These are phyloP conservation scores for Kodamaea derodonti DNA, from an alignment of 1,139 yeast genomes.

Conservation along the genomic window DNA sequence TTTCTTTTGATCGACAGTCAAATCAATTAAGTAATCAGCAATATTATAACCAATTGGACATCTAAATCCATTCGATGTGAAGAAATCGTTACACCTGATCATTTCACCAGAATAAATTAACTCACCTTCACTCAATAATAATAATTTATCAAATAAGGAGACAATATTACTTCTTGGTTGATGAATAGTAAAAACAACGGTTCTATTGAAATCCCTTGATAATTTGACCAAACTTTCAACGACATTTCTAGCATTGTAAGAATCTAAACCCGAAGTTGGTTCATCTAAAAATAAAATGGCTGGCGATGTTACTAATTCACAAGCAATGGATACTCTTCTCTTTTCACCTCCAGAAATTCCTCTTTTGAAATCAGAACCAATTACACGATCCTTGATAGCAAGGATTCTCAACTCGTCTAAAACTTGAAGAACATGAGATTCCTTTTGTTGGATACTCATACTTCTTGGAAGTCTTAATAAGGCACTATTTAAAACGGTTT, in stretches of 20 bases:
- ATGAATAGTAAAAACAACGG: conserved; percentile 89
- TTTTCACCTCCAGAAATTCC: conserved; percentile 97
- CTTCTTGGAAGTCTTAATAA: conserved; percentile 75
- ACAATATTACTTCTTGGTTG: conserved; percentile 98
- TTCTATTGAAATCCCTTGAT: conserved; percentile 76
- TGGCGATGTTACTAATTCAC: conserved; percentile 85
- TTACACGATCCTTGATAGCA: conserved; percentile 75
- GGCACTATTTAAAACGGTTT: conserved; percentile 91
- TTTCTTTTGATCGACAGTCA: conserved; percentile 64
- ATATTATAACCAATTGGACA: conserved; percentile 91
- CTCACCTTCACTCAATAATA: conserved; percentile 80
- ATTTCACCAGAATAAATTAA: conserved; percentile 85
- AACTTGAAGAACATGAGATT: conserved; percentile 78
- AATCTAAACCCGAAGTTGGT: conserved; percentile 93
- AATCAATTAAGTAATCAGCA: conserved; percentile 89
- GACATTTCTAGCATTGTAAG: conserved; percentile 90
- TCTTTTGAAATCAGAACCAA: conserved; percentile 85
- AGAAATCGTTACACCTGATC: conserved; percentile 67
- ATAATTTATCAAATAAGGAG: conserved; percentile 76
- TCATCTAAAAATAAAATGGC: conserved; percentile 78
- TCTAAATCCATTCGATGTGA: conserved; percentile 67
- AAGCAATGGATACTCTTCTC: conserved; percentile 84
- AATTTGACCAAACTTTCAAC: conserved; percentile 78
- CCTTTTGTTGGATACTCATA: conserved; percentile 72
- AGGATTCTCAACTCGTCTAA: conserved; percentile 79